A percentile compares a stretch with the other conserved stretches of the same genome.
Evolutionary conservation across 306 rosid genomes (phyloP).

Genomic region (Sicyos baderoa): DNA sequence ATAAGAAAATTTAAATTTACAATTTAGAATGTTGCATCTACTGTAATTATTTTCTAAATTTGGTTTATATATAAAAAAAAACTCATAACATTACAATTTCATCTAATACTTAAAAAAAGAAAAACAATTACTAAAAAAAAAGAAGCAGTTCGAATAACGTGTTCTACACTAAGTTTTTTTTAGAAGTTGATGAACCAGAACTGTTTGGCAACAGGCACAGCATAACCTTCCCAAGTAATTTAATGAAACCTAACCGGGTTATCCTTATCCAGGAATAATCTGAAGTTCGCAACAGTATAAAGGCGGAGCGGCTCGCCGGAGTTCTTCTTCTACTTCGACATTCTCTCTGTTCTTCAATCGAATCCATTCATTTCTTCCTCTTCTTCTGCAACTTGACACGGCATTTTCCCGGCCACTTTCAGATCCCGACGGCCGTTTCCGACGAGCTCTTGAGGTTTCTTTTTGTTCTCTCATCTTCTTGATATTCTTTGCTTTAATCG

Average conservation of each 20-base stretch:
- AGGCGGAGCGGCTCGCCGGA: constrained; percentile 3
- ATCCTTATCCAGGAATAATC: background rate
- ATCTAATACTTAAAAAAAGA: too few relatives aligned
- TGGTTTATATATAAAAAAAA: too few relatives aligned
- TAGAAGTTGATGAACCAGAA: background rate
- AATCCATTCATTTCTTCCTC: background rate
- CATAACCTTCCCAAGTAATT: background rate
- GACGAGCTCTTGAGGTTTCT: background rate
- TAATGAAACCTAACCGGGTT: background rate
- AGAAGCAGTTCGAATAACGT: too few relatives aligned
- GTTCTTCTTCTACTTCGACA: background rate
- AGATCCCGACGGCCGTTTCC: background rate
- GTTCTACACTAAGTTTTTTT: too few relatives aligned
- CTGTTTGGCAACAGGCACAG: background rate
- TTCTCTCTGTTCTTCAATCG: background rate
- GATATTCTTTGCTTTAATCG: background rate
- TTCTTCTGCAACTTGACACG: background rate
- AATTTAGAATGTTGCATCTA: too few relatives aligned
- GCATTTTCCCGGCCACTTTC: background rate
- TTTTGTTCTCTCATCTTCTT: background rate
- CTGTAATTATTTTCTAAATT: too few relatives aligned
- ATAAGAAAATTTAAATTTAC: too few relatives aligned
- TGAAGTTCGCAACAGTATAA: background rate
- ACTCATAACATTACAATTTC: too few relatives aligned
- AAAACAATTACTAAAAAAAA: too few relatives aligned